Percentiles rank a stretch among this genome's conserved stretches.
These are phyloP conservation scores for Colletotrichum gigasporum DNA, from an alignment of 2,329 filamentous ascomycete genomes.

Conservation along the genomic window DNA sequence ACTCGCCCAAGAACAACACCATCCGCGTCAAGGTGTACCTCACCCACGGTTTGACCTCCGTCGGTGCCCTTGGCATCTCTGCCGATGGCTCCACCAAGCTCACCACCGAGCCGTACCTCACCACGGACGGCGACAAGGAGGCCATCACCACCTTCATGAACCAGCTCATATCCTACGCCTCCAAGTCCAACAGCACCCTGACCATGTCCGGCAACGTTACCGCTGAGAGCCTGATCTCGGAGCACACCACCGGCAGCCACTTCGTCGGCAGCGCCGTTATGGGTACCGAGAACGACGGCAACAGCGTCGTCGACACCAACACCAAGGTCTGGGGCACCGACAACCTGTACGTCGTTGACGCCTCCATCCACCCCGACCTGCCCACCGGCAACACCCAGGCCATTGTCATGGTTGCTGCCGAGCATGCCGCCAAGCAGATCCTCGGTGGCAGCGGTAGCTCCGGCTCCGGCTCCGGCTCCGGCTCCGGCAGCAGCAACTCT, in stretches of 20 bases:
- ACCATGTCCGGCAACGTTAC: slow-evolving; percentile 34
- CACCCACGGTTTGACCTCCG: slow-evolving; percentile 58
- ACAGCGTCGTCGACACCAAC: slow-evolving; percentile 64
- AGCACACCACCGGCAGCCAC: slow-evolving; percentile 40
- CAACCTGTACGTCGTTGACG: slow-evolving; percentile 70
- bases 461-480: slow-evolving; percentile 36
- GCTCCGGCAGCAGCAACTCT: not conserved
- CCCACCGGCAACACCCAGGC: slow-evolving; percentile 34
- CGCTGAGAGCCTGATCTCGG: slow-evolving; percentile 37
- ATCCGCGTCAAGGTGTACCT: slow-evolving; percentile 60
- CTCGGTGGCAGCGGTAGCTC: slow-evolving; percentile 36
- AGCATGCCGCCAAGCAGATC: slow-evolving; percentile 31
- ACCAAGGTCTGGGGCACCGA: slow-evolving; percentile 68
- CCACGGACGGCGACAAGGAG: slow-evolving; percentile 41
- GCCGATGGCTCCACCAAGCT: slow-evolving; percentile 52
- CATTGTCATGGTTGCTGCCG: slow-evolving; percentile 33
- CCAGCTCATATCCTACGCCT: slow-evolving; percentile 38
- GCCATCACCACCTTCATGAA: slow-evolving; percentile 40
- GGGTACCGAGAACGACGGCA: slow-evolving; percentile 58
- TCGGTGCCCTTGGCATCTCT: slow-evolving; percentile 55
- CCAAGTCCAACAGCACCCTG: slow-evolving; percentile 36
- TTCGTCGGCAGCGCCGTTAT: slow-evolving; percentile 54
- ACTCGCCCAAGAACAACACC: slow-evolving; percentile 50
- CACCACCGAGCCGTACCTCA: slow-evolving; percentile 44
- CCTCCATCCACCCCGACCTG: slow-evolving; percentile 65